Evolutionary conservation across 257 asterid species (phyloP), one percentile per base, ranked within the genome.

Genomic region (Solanum bukasovii): DNA sequence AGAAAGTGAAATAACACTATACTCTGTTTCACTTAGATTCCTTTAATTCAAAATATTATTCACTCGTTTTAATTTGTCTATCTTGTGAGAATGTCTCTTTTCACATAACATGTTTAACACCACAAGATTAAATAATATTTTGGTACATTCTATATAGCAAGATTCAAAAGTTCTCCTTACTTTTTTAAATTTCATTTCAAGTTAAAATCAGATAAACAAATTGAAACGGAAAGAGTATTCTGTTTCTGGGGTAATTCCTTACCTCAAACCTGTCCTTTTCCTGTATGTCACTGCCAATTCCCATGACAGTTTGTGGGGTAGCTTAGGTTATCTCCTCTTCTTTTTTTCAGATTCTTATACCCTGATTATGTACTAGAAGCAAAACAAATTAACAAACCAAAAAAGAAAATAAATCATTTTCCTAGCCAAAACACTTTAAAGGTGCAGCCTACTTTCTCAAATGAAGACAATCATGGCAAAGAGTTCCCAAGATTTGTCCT

Each of bases 401-500:
- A 2, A 61, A 61, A 12, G 7, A 20, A 33, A 14, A n/a, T 2
- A 13, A 34, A 84, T 13, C 56, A 88, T 70, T 75, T 56, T 88
- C 89, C 73, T 67, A 56, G 63, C 87, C 87, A 88, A 65, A 25
- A 86, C 89, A 46, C 85, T 29, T 81, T 67, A 84, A 90, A 88
- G 88, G 89, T 77, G 85, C 67, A 44, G 85, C 75, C 79, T 59
- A 63, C 61, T 52, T 70, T 75, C 89, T 87, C 90, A 87, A 74
- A 91, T 88, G 92, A 92, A 88, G 90, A 90, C 88, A 91, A 88
- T 78, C 89, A 91, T 92, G 93, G 89, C 91, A 20, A 92, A 90
- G 92, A 92, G 87, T 87, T 67, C 52, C 90, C 91, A 89, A 61
- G 92, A 90, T 65, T 71, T 59, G 88, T 38, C 94, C 84, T 86